Base-by-base conservation (phyloP, 2,329 filamentous ascomycete species). In the Talaromyces marneffei region DNA sequence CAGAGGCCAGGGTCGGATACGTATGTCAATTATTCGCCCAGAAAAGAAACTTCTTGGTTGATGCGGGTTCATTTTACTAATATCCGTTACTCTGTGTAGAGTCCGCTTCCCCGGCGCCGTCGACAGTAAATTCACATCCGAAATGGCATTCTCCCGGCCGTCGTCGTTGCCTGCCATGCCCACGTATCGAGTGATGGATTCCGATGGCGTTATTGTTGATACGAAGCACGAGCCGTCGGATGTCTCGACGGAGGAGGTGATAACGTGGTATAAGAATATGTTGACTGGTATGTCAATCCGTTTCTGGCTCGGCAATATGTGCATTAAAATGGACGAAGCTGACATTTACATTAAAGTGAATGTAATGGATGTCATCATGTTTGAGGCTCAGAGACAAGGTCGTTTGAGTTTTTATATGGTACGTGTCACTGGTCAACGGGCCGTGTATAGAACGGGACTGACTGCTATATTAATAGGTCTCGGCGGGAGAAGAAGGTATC, bases 291-390 rank as follows among this genome's bases (percentile, higher is more conserved):
- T 12, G 52, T 27, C 8, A 4, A 8, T 10, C 16, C 10, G 8
- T 18, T 27, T 31, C 27, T n/a, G 25, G 6, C 18, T 10, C 27
- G 27, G 31, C 5, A 1, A n/a, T n/a, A n/a, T n/a, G n/a, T n/a
- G n/a, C n/a, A n/a, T n/a, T n/a, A 18, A 16, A 8, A 31, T 54
- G 12, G 52, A 27, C 18, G 16, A 25, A 2, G 33, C 52, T 54
- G 18, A 54, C 2, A 18, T 4, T 10, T 25, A 12, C 14, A 10
- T 7, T 3, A 12, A 39, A 82, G 84, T 88, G 60, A 86, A 89
- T 60, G 89, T 97, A 67, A 94, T 99, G 91, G 94, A 99, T 72
- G 76, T 96, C 60, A 90, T 97, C 73, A 97, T 97, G 92, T 97
- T 96, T 71, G 94, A 99, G 71, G 92, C 94, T 0, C 94, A 99